Conservation (phyloP, 148 eudicot genomes). For the Diospyros lotus region DNA sequence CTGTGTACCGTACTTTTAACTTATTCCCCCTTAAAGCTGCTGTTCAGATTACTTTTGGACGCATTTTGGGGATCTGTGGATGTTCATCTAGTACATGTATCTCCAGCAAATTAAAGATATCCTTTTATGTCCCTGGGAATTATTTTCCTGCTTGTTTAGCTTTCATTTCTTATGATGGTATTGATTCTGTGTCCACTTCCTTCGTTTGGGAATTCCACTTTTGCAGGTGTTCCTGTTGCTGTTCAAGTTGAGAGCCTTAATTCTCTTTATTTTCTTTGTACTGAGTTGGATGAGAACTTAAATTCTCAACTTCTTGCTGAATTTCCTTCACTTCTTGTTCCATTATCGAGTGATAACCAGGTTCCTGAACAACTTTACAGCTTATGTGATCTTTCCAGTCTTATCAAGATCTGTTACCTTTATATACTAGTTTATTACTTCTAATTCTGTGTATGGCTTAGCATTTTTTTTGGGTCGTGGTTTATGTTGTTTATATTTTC, state of each 20-base stretch:
- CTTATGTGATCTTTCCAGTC: background rate
- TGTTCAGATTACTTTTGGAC: background rate
- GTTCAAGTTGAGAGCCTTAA: slow-evolving; percentile 74
- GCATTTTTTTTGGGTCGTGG: background rate
- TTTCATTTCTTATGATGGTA: background rate
- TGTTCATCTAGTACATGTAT: background rate
- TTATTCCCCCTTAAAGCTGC: background rate
- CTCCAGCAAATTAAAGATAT: background rate
- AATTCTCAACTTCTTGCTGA: slow-evolving; percentile 51
- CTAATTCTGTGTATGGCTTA: background rate
- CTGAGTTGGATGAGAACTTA: slow-evolving; percentile 47
- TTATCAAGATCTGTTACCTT: background rate
- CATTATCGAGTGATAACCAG: slow-evolving; percentile 63
- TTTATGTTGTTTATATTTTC: background rate
- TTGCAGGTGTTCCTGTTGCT: slow-evolving; percentile 52
- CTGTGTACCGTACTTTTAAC: background rate
- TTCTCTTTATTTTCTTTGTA: slow-evolving; percentile 49
- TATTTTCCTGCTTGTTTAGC: background rate
- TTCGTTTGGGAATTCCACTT: background rate
- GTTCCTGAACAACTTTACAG: slow-evolving; percentile 19
- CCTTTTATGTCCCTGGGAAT: background rate
- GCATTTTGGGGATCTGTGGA: background rate
- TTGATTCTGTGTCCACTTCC: background rate
- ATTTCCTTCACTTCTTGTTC: slow-evolving; percentile 70
- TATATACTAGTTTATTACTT: background rate